Evolutionary conservation across 371 early-diverging fungal genomes (phyloP), one percentile per base, ranked within the genome.

Genomic region (Agmasoma carcini): DNA sequence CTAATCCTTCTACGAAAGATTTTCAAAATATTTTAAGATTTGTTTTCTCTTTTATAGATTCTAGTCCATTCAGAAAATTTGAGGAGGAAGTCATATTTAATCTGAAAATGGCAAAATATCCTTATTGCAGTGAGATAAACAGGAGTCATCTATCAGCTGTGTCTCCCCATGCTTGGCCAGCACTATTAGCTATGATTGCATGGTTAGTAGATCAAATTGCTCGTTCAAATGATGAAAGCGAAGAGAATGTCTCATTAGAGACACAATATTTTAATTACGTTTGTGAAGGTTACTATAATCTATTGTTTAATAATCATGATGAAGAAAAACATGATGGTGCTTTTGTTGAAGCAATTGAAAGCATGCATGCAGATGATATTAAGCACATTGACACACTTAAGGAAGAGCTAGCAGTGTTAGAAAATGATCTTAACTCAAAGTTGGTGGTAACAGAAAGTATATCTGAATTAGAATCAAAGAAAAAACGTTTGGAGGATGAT

Each of bases 1-100:
- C 71, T 2, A 76, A 78, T 14, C 85, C 88, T 12, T 78, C 85
- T 2, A 75, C 72, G 17, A 88, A 85, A 75, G 89, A 87, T 40
- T 89, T 87, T 71, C 83, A 85, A 61, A 76, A 72, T 41, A 83
- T 89, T 11, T 90, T 93, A 79, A 83, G 80, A 59, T 89, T 85
- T 65, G 67, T 91, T 9, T 86, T 86, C 68, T 68, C 74, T 3
- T 80, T 79, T 67, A 70, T 90, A 46, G 88, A 87, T 61, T 81
- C 84, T 5, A 57, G 54, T 41, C 86, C 78, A 58, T 73, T 73
- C 55, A 38, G 55, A 11, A 80, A 79, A 63, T 82, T 87, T 66
- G 90, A 88, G 63, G 86, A 86, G 11, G 90, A 90, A 31, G 83
- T 85, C 7, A 79, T 83, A 22, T 58, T 66, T 2, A 75, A 90